Evolutionary conservation across 2,329 filamentous ascomycete genomes (phyloP).

Genomic region (Fonsecaea nubica): DNA sequence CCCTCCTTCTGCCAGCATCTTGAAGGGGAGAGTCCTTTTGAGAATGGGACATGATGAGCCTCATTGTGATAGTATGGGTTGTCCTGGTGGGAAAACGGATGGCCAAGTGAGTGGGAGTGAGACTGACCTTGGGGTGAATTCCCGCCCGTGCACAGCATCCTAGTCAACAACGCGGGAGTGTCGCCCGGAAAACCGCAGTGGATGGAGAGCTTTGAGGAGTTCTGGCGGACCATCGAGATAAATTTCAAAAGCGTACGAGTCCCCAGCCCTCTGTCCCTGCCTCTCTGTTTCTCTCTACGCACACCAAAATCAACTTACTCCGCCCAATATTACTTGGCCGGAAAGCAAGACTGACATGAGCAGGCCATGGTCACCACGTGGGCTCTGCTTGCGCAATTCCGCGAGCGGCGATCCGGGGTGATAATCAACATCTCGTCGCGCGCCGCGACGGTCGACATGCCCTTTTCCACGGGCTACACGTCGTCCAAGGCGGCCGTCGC

Average conservation of each 20-base stretch:
- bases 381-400: slow-evolving; percentile 24
- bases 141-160: slow-evolving; percentile 27
- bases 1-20: no score
- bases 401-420: slow-evolving; percentile 24
- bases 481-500: slow-evolving; percentile 29
- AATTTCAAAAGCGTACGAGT: slow-evolving; percentile 32
- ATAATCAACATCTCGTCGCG: slow-evolving; percentile 35
- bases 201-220: slow-evolving; percentile 30
- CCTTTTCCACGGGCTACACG: slow-evolving; percentile 30
- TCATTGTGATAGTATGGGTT: no score
- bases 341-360: not conserved
- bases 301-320: not conserved
- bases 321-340: no score
- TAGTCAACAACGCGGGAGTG: slow-evolving; percentile 44
- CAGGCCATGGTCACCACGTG: slow-evolving; percentile 28
- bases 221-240: slow-evolving; percentile 33
- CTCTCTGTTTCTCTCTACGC: not conserved
- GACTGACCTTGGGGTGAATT: slow-evolving; percentile 15
- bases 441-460: slow-evolving; percentile 32
- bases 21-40: no score
- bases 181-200: slow-evolving; percentile 38
- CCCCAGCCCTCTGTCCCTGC: not conserved
- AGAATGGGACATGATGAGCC: no score
- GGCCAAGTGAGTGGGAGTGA: not conserved
- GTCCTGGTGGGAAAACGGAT: no score